phyloP scores from a whole-genome alignment of 352 stramenopile species.

The Peronospora farinosa region DNA sequence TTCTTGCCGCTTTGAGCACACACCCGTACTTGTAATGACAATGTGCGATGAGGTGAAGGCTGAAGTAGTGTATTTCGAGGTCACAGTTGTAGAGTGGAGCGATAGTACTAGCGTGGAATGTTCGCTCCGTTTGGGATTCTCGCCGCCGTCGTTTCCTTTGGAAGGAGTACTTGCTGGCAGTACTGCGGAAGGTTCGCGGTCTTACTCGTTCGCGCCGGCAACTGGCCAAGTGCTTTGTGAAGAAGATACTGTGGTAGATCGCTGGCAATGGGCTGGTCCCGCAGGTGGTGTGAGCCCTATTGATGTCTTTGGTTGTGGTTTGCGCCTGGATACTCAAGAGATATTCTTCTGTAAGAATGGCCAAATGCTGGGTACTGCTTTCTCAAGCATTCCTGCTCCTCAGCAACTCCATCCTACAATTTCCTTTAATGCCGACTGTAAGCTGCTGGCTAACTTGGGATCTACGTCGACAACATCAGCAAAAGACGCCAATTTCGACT shows the following conservation, averaged over 20 bases:
- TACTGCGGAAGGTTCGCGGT: conserved; percentile 31
- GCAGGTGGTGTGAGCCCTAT: conserved; percentile 37
- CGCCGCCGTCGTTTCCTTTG: conserved; percentile 56
- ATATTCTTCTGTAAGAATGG: conserved; percentile 87
- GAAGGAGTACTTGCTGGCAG: conserved; percentile 55
- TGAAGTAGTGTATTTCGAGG: conserved; percentile 78
- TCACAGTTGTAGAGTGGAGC: conserved; percentile 65
- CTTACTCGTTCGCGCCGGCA: conserved; percentile 64
- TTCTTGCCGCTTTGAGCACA: conserved; percentile 83
- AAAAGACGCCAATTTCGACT: conserved; percentile 58
- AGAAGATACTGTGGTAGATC: conserved; percentile 44
- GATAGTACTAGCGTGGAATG: conserved; percentile 18
- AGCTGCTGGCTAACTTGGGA: conserved; percentile 72
- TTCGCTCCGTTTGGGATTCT: conserved; percentile 56
- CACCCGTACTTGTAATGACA: conserved; percentile 58
- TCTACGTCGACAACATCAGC: conserved; percentile 23
- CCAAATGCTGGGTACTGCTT: conserved; percentile 66
- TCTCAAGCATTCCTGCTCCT: conserved; percentile 54
- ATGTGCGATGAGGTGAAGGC: conserved; percentile 66
- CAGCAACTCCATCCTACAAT: conserved; percentile 65
- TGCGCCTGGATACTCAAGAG: conserved; percentile 74
- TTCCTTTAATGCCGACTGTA: conserved; percentile 65
- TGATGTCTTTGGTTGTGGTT: conserved; percentile 73
- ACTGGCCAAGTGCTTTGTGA: conserved; percentile 62
- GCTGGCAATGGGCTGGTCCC: conserved; percentile 69